phyloP scores from a whole-genome alignment of 2,329 filamentous ascomycete species.

The Daldinia sp. region DNA sequence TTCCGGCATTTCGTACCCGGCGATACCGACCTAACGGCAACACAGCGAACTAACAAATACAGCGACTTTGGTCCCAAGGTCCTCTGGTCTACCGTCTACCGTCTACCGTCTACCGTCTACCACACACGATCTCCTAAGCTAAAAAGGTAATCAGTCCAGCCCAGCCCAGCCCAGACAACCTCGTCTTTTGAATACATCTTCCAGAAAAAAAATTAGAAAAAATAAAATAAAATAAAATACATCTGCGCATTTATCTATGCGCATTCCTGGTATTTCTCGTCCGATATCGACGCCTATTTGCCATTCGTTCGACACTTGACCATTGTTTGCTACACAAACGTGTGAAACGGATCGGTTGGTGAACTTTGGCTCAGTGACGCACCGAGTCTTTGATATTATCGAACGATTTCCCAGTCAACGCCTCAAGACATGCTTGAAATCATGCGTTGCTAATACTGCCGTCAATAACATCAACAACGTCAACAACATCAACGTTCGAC shows the following conservation, averaged over 20 bases:
- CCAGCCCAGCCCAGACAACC: background rate
- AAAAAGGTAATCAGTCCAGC: constrained; percentile 4
- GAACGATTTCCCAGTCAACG: constrained; percentile 18
- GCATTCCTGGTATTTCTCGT: constrained; percentile 13
- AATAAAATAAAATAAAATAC: too few species aligned
- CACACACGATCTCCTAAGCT: constrained; percentile 3
- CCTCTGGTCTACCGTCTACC: background rate
- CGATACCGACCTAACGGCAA: constrained; percentile 14
- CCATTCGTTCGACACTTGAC: background rate
- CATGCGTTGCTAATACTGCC: constrained; percentile 23
- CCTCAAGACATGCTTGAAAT: constrained; percentile 21
- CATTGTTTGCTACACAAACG: background rate
- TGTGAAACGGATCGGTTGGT: background rate
- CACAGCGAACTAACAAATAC: constrained; percentile 11
- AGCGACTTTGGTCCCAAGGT: constrained; percentile 4
- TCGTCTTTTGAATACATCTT: constrained; percentile 4
- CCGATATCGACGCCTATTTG: background rate
- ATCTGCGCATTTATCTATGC: constrained; percentile 12
- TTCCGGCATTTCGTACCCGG: constrained; percentile 12
- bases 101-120: too few species aligned
- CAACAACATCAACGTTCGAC: background rate
- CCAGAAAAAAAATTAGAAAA: too few species aligned
- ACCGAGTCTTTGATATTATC: constrained; percentile 5
- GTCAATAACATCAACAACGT: constrained; percentile 3
- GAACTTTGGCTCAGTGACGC: constrained; percentile 5